A percentile compares a stretch with the other conserved stretches of the same genome.
Evolutionary conservation across 768 basidiomycete genomes (phyloP).

Genomic region (Lentinula raphanica): DNA sequence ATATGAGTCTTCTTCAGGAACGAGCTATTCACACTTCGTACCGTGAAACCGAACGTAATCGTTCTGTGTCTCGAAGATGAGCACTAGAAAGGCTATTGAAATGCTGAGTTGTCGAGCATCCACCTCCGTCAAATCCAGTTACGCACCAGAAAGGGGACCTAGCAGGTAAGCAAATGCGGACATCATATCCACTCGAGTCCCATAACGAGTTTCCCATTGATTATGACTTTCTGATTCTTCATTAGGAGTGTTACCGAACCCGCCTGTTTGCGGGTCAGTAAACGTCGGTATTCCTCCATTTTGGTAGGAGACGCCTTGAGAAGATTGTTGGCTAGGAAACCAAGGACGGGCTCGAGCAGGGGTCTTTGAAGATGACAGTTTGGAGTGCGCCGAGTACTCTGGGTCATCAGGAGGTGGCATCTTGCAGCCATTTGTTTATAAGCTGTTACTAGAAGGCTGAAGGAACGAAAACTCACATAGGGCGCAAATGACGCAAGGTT

Average conservation of each 20-base stretch:
- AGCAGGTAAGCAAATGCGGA: slow-evolving; percentile 62
- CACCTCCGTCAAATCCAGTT: not conserved
- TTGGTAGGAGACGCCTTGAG: slow-evolving; percentile 51
- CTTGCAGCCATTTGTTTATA: slow-evolving; percentile 24
- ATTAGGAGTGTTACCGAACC: slow-evolving; percentile 21
- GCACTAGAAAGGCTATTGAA: slow-evolving; percentile 49
- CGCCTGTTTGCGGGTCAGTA: slow-evolving; percentile 35
- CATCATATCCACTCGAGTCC: slow-evolving; percentile 61
- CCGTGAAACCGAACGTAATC: slow-evolving; percentile 78
- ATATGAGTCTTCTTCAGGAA: slow-evolving; percentile 7
- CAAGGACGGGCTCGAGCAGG: slow-evolving; percentile 34
- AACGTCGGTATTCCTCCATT: slow-evolving; percentile 63
- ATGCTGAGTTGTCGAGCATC: not conserved
- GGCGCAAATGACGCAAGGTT: slow-evolving; percentile 54
- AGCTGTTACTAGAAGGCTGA: not conserved
- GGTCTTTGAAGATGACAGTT: slow-evolving; percentile 22
- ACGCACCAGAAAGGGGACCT: slow-evolving; percentile 66
- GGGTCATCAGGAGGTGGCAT: slow-evolving; percentile 58
- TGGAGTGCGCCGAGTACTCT: slow-evolving; percentile 13
- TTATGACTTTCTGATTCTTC: slow-evolving; percentile 43
- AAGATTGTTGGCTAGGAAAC: slow-evolving; percentile 38
- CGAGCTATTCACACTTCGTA: slow-evolving; percentile 24
- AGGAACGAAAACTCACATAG: slow-evolving; percentile 46
- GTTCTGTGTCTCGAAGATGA: slow-evolving; percentile 73
- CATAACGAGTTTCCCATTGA: slow-evolving; percentile 68